Conservation (phyloP, 768 basidiomycete genomes). For the Terana coerulea region DNA sequence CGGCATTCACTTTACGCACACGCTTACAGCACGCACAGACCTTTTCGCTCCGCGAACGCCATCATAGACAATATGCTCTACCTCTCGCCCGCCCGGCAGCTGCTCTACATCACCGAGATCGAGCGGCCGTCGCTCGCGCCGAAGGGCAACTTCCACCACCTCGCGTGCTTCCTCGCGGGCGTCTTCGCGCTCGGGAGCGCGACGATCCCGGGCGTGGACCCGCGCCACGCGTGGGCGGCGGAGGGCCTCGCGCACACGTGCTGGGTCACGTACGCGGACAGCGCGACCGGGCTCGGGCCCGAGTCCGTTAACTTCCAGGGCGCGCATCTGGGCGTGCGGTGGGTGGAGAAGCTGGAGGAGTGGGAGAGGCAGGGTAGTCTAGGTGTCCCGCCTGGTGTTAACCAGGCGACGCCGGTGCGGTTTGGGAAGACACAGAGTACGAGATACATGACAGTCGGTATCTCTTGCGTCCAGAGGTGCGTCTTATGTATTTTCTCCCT, state of each 20-base stretch:
- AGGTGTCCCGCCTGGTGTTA: constrained; percentile 51
- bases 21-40: constrained; percentile 35
- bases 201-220: constrained; percentile 49
- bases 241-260: constrained; percentile 72
- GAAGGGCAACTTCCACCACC: constrained; percentile 53
- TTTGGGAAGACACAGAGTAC: constrained; percentile 45
- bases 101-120: constrained; percentile 72
- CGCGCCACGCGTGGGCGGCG: constrained; percentile 65
- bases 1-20: neutral
- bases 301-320: constrained; percentile 45
- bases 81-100: constrained; percentile 56
- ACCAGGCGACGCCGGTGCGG: constrained; percentile 32
- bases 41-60: constrained; percentile 55
- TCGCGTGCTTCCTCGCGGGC: constrained; percentile 78
- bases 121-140: neutral
- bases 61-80: constrained; percentile 64
- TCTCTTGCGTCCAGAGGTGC: constrained; percentile 68
- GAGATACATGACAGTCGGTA: constrained; percentile 39
- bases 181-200: constrained; percentile 68
- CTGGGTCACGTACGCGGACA: constrained; percentile 69
- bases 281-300: constrained; percentile 63
- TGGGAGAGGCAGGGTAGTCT: constrained; percentile 31
- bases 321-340: constrained; percentile 8
- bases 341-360: constrained; percentile 41
- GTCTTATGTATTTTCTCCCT: neutral